phyloP scores from a whole-genome alignment of 306 rosid species.

The Vachellia collinsii region DNA sequence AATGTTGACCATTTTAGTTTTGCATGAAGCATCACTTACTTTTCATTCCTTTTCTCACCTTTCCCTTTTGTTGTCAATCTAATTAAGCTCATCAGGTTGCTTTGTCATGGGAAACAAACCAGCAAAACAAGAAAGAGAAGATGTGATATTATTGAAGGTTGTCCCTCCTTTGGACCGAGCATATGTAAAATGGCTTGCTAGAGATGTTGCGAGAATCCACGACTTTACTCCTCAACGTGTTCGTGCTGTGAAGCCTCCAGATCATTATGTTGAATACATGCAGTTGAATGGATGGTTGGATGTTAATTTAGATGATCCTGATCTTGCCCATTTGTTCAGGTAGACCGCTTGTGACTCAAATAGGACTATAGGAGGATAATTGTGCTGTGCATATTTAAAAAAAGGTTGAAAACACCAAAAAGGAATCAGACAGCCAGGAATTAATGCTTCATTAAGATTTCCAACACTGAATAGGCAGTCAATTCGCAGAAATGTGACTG shows the following conservation, averaged over 20 bases:
- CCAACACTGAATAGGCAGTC: no score
- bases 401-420: no score
- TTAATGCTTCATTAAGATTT: no score
- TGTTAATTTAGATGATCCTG: slow-evolving; percentile 68
- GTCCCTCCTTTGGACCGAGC: slow-evolving; percentile 72
- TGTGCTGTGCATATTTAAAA: no score
- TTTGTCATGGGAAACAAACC: slow-evolving; percentile 69
- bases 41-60: background rate
- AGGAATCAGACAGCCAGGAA: no score
- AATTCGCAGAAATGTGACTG: no score
- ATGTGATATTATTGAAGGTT: slow-evolving; percentile 53
- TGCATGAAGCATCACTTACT: background rate
- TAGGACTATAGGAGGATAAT: no score
- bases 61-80: background rate
- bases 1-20: background rate
- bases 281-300: slow-evolving; percentile 74
- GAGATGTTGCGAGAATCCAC: slow-evolving; percentile 63
- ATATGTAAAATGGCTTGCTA: slow-evolving; percentile 59
- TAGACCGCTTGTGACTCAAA: slow-evolving; percentile 1
- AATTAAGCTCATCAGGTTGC: slow-evolving; percentile 20
- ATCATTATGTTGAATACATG: slow-evolving; percentile 75
- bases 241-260: slow-evolving; percentile 65
- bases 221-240: slow-evolving; percentile 56
- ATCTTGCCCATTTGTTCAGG: slow-evolving; percentile 67
- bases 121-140: slow-evolving; percentile 58